A percentile compares a stretch with the other conserved stretches of the same genome.
phyloP scores from a whole-genome alignment of 768 basidiomycete genomes.

The Pleurotus citrinopileatus region DNA sequence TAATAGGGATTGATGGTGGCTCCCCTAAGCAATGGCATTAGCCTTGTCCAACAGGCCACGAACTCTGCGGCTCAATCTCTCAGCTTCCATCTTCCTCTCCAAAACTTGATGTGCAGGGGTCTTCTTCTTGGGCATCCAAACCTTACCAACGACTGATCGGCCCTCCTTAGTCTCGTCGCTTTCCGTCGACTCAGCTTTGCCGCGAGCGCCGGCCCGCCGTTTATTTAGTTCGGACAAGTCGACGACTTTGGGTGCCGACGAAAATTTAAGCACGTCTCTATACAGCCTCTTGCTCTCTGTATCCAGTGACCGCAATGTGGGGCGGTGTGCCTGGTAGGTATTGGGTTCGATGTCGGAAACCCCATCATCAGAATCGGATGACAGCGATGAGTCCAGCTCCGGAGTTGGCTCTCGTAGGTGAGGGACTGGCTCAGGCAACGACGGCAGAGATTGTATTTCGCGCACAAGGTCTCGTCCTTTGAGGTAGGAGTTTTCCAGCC shows the following conservation, averaged over 20 bases:
- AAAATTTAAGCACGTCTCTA: slow-evolving; percentile 85
- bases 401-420: slow-evolving; percentile 55
- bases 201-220: slow-evolving; percentile 46
- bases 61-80: slow-evolving; percentile 65
- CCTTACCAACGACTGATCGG: slow-evolving; percentile 30
- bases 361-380: slow-evolving; percentile 62
- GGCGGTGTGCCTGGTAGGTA: slow-evolving; percentile 28
- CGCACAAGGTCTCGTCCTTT: slow-evolving; percentile 88
- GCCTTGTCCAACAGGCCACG: slow-evolving; percentile 70
- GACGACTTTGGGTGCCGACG: slow-evolving; percentile 80
- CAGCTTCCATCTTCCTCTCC: slow-evolving; percentile 75
- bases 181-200: slow-evolving; percentile 18
- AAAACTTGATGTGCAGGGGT: slow-evolving; percentile 79
- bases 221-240: slow-evolving; percentile 69
- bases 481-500: slow-evolving; percentile 90
- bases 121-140: slow-evolving; percentile 80
- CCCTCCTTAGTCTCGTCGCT: not conserved
- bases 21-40: slow-evolving; percentile 30
- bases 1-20: not conserved
- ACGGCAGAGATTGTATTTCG: slow-evolving; percentile 74
- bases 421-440: slow-evolving; percentile 49
- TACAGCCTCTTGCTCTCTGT: slow-evolving; percentile 86
- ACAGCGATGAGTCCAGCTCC: slow-evolving; percentile 59
- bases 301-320: slow-evolving; percentile 62
- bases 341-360: slow-evolving; percentile 48